These are phyloP conservation scores for Aspergillus steynii DNA, from an alignment of 495 filamentous ascomycete species.

Conservation along the genomic window DNA sequence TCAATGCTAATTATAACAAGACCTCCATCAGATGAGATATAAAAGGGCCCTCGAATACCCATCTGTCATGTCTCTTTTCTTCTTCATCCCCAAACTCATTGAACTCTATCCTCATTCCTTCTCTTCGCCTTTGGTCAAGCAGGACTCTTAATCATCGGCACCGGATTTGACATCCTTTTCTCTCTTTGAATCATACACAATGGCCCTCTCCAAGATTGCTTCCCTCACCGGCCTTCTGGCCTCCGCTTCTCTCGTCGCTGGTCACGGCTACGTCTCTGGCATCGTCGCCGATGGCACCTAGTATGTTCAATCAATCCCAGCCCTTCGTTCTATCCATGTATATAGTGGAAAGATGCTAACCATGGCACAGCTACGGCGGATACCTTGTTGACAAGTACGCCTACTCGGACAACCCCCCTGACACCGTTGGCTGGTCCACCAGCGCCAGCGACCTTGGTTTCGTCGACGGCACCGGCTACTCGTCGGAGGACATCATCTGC, in stretches of 20 bases:
- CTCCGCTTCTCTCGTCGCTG: slow-evolving; percentile 48
- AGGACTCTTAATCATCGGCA: slow-evolving; percentile 15
- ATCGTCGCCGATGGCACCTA: slow-evolving; percentile 54
- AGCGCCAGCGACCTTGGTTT: slow-evolving; percentile 61
- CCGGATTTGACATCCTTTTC: slow-evolving; percentile 18
- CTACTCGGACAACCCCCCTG: slow-evolving; percentile 44
- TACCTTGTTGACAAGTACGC: slow-evolving; percentile 35
- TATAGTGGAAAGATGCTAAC: not conserved
- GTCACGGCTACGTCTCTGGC: slow-evolving; percentile 58
- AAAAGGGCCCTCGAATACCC: slow-evolving; percentile 5
- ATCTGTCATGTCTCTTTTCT: not conserved
- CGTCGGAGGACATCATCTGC: slow-evolving; percentile 65
- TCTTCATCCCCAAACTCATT: slow-evolving; percentile 4
- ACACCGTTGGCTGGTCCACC: slow-evolving; percentile 56
- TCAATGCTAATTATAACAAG: slow-evolving; percentile 4
- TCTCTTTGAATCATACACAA: slow-evolving; percentile 13
- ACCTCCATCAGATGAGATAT: slow-evolving; percentile 4
- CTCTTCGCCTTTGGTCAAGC: slow-evolving; percentile 11
- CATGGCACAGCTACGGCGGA: slow-evolving; percentile 26
- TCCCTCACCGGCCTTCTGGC: slow-evolving; percentile 35
- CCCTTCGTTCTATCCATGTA: not conserved
- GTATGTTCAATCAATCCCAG: slow-evolving; percentile 12
- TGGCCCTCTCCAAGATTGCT: slow-evolving; percentile 32
- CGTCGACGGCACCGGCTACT: slow-evolving; percentile 49
- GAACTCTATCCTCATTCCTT: slow-evolving; percentile 1